These are phyloP conservation scores for Sporobolomyces roseus DNA, from an alignment of 768 basidiomycete genomes.

Conservation along the genomic window DNA sequence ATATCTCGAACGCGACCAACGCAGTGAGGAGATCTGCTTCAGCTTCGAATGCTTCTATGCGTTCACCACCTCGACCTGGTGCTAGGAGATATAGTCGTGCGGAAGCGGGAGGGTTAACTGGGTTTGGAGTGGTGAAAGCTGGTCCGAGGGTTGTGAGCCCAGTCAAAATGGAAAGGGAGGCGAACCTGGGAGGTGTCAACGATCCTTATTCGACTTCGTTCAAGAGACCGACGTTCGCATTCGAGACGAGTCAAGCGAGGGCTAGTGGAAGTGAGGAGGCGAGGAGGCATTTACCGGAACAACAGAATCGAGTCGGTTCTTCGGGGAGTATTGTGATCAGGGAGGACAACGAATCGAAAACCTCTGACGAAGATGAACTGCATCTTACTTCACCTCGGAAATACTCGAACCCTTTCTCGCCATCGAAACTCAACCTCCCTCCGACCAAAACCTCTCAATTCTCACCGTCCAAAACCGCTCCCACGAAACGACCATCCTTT, in stretches of 20 bases:
- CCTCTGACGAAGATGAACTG: background rate
- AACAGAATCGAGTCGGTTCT: background rate
- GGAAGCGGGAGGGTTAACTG: conserved; percentile 24
- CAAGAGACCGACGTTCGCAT: conserved; percentile 7
- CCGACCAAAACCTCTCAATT: background rate
- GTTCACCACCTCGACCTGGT: background rate
- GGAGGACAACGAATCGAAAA: background rate
- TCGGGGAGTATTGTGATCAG: background rate
- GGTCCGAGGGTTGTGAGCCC: conserved; percentile 23
- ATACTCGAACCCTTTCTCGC: background rate
- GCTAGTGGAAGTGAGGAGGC: background rate
- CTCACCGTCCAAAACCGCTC: background rate
- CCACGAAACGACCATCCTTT: background rate
- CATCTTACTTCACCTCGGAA: conserved; percentile 33
- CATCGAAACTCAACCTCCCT: background rate
- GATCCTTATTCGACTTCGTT: conserved; percentile 38
- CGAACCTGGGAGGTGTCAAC: background rate
- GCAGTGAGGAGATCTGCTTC: background rate
- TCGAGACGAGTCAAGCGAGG: background rate
- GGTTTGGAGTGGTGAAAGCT: conserved; percentile 32
- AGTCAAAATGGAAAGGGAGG: background rate
- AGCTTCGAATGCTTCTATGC: background rate
- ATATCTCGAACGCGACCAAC: background rate
- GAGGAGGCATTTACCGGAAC: background rate
- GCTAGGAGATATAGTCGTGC: conserved; percentile 11